Evolutionary conservation across 371 early-diverging fungal species (phyloP), one percentile per base, ranked within the genome.

Genomic region (Lichtheimia hyalospora): DNA sequence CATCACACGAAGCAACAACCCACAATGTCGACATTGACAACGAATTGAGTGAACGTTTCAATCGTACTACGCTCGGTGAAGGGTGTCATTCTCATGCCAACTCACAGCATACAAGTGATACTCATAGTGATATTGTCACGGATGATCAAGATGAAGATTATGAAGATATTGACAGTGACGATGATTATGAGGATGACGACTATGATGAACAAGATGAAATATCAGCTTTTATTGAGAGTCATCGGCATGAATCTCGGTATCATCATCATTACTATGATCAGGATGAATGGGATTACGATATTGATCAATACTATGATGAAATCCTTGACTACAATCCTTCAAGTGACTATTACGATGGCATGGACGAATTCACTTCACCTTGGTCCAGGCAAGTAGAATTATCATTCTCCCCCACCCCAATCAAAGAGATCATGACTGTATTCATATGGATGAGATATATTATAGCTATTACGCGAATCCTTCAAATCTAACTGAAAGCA

Each of bases 131-230:
- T 4, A 39, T 39, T 8, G 12, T 7, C 23, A 21, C 27, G 12
- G 55, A 54, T 18, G 55, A 54, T 2, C 43, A 54, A 12, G 41
- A 54, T 28, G 42, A 54, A 27, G 34, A 54, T 0, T 21, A 54
- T 7, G 40, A 40, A 16, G 39, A 34, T 6, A 20, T 34, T 20
- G 21, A 54, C 34, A 12, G n/a, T 18, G 6, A 41, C n/a, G 54
- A 41, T 1, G 54, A 54, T 18, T 12, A 16, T 41, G 54, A 54
- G 6, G 14, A 40, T 16, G 13, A 27, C n/a, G n/a, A 52, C 16
- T 46, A n/a, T 16, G 46, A 46, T 16, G 46, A 46, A 16, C n/a
- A 46, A 46, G 46, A 46, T 18, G 46, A n/a, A 5, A 18, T 46
- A 18, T 46, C 46, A 18, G 46, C 46, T 46, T 34, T 34, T 8